phyloP scores from a whole-genome alignment of 345 rosid genomes.

The Gossypium mustelinum region DNA sequence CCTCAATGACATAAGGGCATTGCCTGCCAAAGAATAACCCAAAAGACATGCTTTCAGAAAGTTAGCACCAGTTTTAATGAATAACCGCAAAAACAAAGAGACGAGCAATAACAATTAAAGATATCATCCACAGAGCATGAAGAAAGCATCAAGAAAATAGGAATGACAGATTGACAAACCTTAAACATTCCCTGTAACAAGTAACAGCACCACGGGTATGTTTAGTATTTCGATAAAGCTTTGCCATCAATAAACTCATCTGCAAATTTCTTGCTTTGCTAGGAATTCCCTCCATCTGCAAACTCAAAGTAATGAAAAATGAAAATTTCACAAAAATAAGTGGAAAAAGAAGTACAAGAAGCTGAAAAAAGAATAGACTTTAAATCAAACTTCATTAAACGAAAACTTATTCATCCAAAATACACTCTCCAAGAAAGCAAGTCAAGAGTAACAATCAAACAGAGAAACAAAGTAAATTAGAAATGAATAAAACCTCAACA shows the following conservation, averaged over 20 bases:
- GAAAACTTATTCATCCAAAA: not conserved
- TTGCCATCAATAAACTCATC: slow-evolving; percentile 91
- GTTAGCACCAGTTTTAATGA: slow-evolving; percentile 7
- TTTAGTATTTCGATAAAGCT: slow-evolving; percentile 82
- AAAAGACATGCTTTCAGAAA: slow-evolving; percentile 13
- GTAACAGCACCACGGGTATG: slow-evolving; percentile 80
- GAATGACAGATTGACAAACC: slow-evolving; percentile 37
- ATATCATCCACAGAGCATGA: not conserved
- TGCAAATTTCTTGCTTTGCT: slow-evolving; percentile 86
- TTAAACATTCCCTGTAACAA: slow-evolving; percentile 86
- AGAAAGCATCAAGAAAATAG: not conserved
- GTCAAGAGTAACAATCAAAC: slow-evolving; percentile 4
- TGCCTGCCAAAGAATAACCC: slow-evolving; percentile 45
- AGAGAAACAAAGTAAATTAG: not conserved
- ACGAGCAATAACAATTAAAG: not conserved
- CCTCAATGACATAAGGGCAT: slow-evolving; percentile 82
- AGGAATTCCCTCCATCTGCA: slow-evolving; percentile 87
- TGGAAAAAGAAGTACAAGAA: not conserved
- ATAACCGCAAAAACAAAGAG: not conserved
- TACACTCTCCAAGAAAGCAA: not conserved
- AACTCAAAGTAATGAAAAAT: slow-evolving; percentile 10
- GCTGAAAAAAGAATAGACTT: not conserved
- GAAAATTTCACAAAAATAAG: not conserved
- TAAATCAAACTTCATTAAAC: not conserved
- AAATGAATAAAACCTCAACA: slow-evolving; percentile 55